Percentiles rank a stretch among this genome's conserved stretches.
Conservation (phyloP, 768 basidiomycete species). For the Gymnopilus dilepis region DNA sequence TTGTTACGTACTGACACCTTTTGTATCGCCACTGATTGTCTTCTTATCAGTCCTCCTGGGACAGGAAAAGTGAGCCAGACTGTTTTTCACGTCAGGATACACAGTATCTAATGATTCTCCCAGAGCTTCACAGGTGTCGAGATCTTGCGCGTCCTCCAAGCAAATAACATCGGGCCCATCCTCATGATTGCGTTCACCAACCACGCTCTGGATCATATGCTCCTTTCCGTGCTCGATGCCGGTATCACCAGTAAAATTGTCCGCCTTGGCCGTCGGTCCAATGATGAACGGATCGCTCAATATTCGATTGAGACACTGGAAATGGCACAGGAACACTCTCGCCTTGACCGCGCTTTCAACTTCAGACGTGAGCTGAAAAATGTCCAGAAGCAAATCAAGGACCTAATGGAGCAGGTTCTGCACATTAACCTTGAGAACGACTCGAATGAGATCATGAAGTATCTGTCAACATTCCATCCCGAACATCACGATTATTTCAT, state of each 20-base stretch:
- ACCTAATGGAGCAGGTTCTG: slow-evolving; percentile 49
- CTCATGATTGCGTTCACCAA: slow-evolving; percentile 71
- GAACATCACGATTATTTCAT: slow-evolving; percentile 51
- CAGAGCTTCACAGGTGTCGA: slow-evolving; percentile 74
- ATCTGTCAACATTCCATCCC: slow-evolving; percentile 50
- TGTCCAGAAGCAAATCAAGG: slow-evolving; percentile 50
- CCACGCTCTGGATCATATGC: slow-evolving; percentile 79
- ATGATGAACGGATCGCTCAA: slow-evolving; percentile 62
- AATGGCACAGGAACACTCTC: slow-evolving; percentile 43
- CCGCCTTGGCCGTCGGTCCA: slow-evolving; percentile 69
- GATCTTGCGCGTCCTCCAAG: slow-evolving; percentile 67
- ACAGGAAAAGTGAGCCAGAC: slow-evolving; percentile 9
- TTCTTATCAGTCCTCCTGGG: slow-evolving; percentile 7
- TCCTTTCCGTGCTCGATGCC: slow-evolving; percentile 67
- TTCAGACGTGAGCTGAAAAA: slow-evolving; percentile 45
- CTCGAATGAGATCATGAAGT: slow-evolving; percentile 43
- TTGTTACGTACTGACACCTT: not conserved
- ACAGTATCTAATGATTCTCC: not conserved
- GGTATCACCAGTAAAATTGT: slow-evolving; percentile 67
- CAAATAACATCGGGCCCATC: slow-evolving; percentile 57
- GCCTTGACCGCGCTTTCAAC: slow-evolving; percentile 41
- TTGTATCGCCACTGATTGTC: not conserved
- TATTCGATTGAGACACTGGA: slow-evolving; percentile 69
- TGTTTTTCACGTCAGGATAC: too few relatives aligned
- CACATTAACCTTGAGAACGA: slow-evolving; percentile 25